A percentile compares a stretch with the other conserved stretches of the same genome.
phyloP scores from a whole-genome alignment of 768 basidiomycete species.

The Boletales sp. region DNA sequence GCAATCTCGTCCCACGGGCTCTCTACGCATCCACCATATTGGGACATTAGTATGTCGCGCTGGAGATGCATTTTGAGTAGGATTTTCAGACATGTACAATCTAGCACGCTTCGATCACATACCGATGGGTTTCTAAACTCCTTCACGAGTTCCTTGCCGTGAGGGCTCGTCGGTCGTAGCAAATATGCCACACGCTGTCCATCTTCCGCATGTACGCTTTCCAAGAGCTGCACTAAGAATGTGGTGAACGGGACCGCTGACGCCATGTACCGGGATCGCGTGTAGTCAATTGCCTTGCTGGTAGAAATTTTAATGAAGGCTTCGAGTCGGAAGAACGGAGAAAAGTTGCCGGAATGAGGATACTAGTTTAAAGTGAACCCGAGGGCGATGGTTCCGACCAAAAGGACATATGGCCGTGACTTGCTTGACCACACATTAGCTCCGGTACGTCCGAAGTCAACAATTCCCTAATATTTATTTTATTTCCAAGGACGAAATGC shows the following conservation, averaged over 20 bases:
- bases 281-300: too few species aligned
- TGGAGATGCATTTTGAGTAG: constrained; percentile 35
- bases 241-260: constrained; percentile 51
- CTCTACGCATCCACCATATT: constrained; percentile 58
- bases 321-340: too few species aligned
- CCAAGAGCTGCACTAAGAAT: constrained; percentile 57
- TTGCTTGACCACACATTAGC: too few species aligned
- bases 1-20: constrained; percentile 86
- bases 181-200: constrained; percentile 70
- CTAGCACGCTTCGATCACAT: constrained; percentile 12
- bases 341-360: too few species aligned
- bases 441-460: too few species aligned
- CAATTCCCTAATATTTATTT: too few species aligned
- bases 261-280: not conserved
- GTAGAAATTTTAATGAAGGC: too few species aligned
- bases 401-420: too few species aligned
- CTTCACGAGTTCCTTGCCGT: constrained; percentile 72
- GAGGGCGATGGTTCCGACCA: too few species aligned
- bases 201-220: constrained; percentile 58
- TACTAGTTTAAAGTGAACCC: too few species aligned
- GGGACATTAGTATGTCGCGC: constrained; percentile 17
- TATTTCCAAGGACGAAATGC: too few species aligned
- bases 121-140: constrained; percentile 61
- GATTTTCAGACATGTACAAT: not conserved
- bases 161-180: constrained; percentile 72